phyloP scores from a whole-genome alignment of 257 asterid genomes.

The Paraleonurus japonicus region DNA sequence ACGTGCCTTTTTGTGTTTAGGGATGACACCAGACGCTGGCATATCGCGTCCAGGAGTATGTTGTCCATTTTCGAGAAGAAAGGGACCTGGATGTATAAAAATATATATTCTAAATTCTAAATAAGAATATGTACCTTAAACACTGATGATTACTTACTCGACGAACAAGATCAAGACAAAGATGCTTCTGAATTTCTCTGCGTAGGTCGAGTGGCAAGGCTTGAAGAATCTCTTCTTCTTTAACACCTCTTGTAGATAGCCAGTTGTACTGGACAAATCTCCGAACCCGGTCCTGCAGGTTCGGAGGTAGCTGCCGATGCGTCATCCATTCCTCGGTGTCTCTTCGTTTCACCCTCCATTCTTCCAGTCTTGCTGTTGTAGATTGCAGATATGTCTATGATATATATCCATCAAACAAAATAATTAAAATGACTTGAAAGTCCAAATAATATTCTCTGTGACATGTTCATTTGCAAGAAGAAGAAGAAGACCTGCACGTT shows the following conservation, averaged over 20 bases:
- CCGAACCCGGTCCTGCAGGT: conserved; percentile 75
- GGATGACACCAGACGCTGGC: conserved; percentile 87
- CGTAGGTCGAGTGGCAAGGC: conserved; percentile 74
- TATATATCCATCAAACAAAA: conserved; percentile 11
- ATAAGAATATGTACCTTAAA: too few species aligned
- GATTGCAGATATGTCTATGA: conserved; percentile 80
- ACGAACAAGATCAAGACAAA: conserved; percentile 79
- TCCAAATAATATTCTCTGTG: neutral
- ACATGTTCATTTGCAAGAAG: neutral
- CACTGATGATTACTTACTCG: conserved; percentile 61
- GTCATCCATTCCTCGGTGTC: conserved; percentile 97
- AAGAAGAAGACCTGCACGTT: conserved; percentile 69
- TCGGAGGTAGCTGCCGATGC: conserved; percentile 81
- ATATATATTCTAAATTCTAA: too few species aligned
- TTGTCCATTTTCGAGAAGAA: conserved; percentile 93
- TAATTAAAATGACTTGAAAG: neutral
- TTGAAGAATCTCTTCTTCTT: conserved; percentile 68
- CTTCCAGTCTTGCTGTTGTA: conserved; percentile 82
- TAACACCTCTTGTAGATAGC: conserved; percentile 86
- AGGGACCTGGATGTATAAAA: too few species aligned
- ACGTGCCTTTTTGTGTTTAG: conserved; percentile 69
- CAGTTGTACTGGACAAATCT: conserved; percentile 80
- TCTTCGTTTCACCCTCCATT: conserved; percentile 79
- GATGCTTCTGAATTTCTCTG: conserved; percentile 82
- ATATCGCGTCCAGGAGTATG: conserved; percentile 82